Evolutionary conservation across 208 protist genomes (phyloP), one percentile per base, ranked within the genome.

Genomic region (Trypanosoma brucei): DNA sequence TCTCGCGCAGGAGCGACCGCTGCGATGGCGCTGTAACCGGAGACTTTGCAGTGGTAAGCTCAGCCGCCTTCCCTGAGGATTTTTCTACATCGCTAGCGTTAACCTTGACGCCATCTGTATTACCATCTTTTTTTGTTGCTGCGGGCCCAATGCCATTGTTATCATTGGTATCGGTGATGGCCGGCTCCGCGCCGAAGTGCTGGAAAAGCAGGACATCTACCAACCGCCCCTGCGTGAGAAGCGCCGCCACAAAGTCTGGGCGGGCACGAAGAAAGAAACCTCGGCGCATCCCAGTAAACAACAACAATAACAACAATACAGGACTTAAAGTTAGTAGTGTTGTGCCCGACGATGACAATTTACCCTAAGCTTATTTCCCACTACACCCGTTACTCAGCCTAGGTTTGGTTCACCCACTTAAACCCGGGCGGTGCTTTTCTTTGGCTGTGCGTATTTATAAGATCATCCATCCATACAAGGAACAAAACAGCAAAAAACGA

Each of bases 181-280:
- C 34, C 44, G 45, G 31, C 39, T 31, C 46, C 4, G 13, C 45
- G 30, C 65, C 75, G 68, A 88, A 93, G 58, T 83, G 86, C 39
- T 84, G 79, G 14, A 88, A 59, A 64, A 93, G 76, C 42, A 83
- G 67, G 9, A 93, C 78, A 57, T 90, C 83, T 3, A 73, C 68
- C 46, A 93, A 70, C 5, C 79, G 75, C 22, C 79, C 76, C n/a
- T 76, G 68, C 40, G 70, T 69, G 11, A 93, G 60, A n/a, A 93
- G 76, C 46, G 83, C 54, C 52, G 81, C 78, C 38, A 86, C 70
- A 30, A 93, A 68, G 62, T 93, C 86, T 45, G 65, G 62, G n/a
- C 81, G 83, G 2, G 67, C 72, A 45, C 57, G 58, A 7, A 75
- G 40, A 0, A 63, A 36, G 3, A 71, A 60, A 35, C 33, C 34